Base-by-base conservation (phyloP, 441 rosid species). In the Euphorbia corollata region DNA sequence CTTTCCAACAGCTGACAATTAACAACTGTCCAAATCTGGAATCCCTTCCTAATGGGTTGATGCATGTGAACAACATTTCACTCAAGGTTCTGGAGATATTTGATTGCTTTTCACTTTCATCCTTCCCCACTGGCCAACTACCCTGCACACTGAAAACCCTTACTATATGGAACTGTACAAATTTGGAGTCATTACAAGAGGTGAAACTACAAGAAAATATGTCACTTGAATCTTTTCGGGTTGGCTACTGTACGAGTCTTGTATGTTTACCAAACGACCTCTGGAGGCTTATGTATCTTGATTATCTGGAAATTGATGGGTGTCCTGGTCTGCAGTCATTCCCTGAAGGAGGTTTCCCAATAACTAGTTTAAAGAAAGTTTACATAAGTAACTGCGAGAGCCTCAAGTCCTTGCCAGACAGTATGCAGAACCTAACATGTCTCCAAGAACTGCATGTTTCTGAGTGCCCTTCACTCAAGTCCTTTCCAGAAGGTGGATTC, bases 301-400 rank as follows among this genome's bases (percentile, higher is more conserved):
- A 56, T 56, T 56, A 56, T 12, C 59, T 56, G 59, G 59, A 56
- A 24, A 56, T 56, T 12, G 59, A 56, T 12, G 32, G 32, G 27
- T 56, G 59, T 56, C 59, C 59, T 23, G 59, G n/a, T 23, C 59
- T 56, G 59, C 34, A 56, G 34, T 56, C 59, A 22, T 56, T 56
- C 34, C 59, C 59, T 22, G 59, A 56, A 56, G 32, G n/a, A 56
- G 59, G 59, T 22, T 56, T 56, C n/a, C 59, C 59, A 12, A 56
- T 34, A 23, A 56, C n/a, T 6, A 56, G 59, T 24, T 24, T 56
- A 56, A 56, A 56, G 15, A 23, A 56, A 56, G 59, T 56, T 56
- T 23, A 56, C 59, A 56, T 56, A 56, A 56, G 59, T 34, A 56
- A 56, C 34, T 56, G 59, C 23, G 59, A 23, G 34, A 56, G 34